Evolutionary conservation across 2,329 filamentous ascomycete species (phyloP).

Genomic region (Talaromyces sp.): DNA sequence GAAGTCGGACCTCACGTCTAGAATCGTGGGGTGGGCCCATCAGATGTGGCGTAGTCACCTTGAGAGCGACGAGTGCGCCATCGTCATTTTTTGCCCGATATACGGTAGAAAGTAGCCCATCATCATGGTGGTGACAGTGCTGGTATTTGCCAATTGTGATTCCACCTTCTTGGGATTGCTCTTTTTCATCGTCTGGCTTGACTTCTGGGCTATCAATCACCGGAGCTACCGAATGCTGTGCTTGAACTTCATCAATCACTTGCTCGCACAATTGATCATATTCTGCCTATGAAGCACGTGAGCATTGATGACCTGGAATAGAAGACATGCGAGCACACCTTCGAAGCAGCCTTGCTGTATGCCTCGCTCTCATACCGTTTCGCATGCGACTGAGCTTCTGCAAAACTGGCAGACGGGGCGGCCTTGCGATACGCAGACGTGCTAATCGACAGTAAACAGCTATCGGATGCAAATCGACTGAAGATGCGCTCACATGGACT

Average conservation of each 20-base stretch:
- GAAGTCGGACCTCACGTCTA: conserved; percentile 69
- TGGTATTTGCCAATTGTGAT: conserved; percentile 51
- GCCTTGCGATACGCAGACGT: conserved; percentile 45
- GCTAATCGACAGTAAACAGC: conserved; percentile 25
- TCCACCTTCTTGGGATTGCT: conserved; percentile 26
- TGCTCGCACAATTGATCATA: conserved; percentile 43
- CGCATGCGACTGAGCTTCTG: conserved; percentile 53
- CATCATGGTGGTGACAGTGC: conserved; percentile 52
- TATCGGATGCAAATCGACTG: not conserved
- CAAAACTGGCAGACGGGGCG: conserved; percentile 39
- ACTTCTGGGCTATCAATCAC: conserved; percentile 21
- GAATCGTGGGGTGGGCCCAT: conserved; percentile 79
- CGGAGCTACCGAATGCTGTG: conserved; percentile 15
- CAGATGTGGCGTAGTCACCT: conserved; percentile 72
- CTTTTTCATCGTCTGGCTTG: conserved; percentile 18
- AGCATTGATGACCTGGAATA: conserved; percentile 7
- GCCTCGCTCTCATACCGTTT: conserved; percentile 56
- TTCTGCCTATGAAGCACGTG: conserved; percentile 48
- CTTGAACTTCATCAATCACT: conserved; percentile 30
- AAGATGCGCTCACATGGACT: conserved; percentile 51
- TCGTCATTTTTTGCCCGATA: conserved; percentile 57
- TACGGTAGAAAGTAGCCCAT: conserved; percentile 76
- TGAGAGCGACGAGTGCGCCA: conserved; percentile 62
- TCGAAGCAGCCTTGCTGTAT: conserved; percentile 32
- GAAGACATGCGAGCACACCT: conserved; percentile 21